These are phyloP conservation scores for Capsicum chinense DNA, from an alignment of 257 asterid genomes.

Conservation along the genomic window DNA sequence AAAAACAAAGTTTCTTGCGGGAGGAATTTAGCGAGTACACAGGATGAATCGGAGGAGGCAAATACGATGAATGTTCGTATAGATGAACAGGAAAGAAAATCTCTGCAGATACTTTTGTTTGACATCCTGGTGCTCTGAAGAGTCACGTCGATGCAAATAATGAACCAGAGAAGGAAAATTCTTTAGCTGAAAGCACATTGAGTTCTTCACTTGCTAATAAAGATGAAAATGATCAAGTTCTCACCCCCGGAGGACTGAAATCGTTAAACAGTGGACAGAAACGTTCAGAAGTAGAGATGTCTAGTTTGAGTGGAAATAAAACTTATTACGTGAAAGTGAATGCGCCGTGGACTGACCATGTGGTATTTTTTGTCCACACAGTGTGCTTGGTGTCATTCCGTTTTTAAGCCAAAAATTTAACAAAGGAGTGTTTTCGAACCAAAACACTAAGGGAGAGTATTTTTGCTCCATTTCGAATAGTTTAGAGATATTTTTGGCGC, in stretches of 20 bases:
- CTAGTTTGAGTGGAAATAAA: conserved; percentile 29
- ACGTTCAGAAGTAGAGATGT: conserved; percentile 40
- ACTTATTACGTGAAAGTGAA: conserved; percentile 23
- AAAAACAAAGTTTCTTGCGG: conserved; percentile 8
- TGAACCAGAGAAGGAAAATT: conserved; percentile 33
- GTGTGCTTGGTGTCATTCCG: no score
- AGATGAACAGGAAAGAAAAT: conserved; percentile 34
- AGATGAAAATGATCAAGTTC: conserved; percentile 38
- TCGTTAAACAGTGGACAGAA: conserved; percentile 37
- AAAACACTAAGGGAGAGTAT: no score
- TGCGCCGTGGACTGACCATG: background rate
- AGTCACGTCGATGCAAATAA: conserved; percentile 31
- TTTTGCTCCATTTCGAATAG: no score
- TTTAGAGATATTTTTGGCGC: no score
- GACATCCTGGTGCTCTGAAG: conserved; percentile 11
- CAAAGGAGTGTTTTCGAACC: no score
- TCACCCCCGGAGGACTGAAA: conserved; percentile 29
- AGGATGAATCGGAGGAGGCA: conserved; percentile 33
- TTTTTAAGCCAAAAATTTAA: no score
- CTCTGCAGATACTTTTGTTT: conserved; percentile 20
- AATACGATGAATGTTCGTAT: conserved; percentile 32
- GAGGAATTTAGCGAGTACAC: conserved; percentile 28
- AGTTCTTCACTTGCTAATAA: conserved; percentile 35
- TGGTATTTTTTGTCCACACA: no score
- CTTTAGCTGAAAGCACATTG: conserved; percentile 36